Percentiles rank a stretch among this genome's conserved stretches.
Evolutionary conservation across 148 eudicot genomes (phyloP).

Genomic region (Tetragonia tetragonoides): DNA sequence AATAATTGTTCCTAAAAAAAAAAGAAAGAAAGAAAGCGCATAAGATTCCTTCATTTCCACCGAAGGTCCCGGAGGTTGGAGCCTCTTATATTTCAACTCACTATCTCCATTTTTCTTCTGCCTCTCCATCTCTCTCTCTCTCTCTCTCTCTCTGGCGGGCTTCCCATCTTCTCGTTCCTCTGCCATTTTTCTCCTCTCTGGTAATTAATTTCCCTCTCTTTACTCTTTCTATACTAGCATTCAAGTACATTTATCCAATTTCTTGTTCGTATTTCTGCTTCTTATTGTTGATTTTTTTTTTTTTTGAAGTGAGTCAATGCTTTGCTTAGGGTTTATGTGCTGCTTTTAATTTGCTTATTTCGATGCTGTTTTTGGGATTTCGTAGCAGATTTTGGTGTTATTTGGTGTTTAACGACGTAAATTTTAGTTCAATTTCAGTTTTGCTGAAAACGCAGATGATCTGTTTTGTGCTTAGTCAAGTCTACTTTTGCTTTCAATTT

Average conservation of each 20-base stretch:
- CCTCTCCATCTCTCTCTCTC: not conserved
- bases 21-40: too few relatives aligned
- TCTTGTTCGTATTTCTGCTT: not conserved
- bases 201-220: not conserved
- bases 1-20: too few relatives aligned
- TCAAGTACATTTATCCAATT: not conserved
- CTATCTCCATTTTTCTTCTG: not conserved
- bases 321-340: not conserved
- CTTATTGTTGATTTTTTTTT: not conserved
- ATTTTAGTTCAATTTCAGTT: not conserved
- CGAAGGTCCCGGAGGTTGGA: too few relatives aligned
- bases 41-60: too few relatives aligned
- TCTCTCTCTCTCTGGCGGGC: not conserved
- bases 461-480: not conserved
- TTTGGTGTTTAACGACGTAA: not conserved
- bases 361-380: not conserved
- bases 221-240: not conserved
- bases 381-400: not conserved
- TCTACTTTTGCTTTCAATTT: not conserved
- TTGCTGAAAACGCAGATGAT: not conserved
- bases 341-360: not conserved
- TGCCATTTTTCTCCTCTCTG: not conserved
- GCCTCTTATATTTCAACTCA: constrained; percentile 11
- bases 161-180: not conserved
- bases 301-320: not conserved